Conservation (phyloP, 2,329 filamentous ascomycete genomes). For the Sporothrix euskadiensis region DNA sequence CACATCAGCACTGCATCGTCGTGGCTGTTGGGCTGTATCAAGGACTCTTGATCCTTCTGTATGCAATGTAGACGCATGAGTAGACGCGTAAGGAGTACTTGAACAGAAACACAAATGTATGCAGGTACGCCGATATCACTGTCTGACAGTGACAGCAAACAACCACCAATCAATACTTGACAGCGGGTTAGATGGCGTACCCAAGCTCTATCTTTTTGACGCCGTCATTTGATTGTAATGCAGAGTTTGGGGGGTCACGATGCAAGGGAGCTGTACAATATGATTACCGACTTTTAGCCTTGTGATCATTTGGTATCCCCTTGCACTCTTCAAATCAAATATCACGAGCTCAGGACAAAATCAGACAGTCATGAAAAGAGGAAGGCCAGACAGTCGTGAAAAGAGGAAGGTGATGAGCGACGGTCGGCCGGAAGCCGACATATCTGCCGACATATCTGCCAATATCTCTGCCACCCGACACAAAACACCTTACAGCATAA, state of each 20-base stretch:
- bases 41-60: neutral
- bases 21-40: neutral
- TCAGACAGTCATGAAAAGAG: neutral
- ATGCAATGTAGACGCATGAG: neutral
- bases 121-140: neutral
- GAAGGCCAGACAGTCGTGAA: neutral
- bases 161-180: neutral
- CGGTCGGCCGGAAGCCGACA: neutral
- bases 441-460: neutral
- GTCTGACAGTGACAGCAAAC: neutral
- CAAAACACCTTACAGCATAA: neutral
- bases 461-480: neutral
- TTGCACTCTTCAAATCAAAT: neutral
- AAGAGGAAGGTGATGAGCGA: neutral
- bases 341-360: neutral
- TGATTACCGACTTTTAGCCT: neutral
- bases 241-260: neutral
- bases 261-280: neutral
- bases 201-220: neutral
- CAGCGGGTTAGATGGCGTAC: neutral
- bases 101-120: neutral
- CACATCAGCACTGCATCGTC: neutral
- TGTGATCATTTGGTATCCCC: neutral
- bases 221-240: neutral
- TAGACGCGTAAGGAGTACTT: neutral